Base-by-base conservation (phyloP, 2,329 filamentous ascomycete genomes). In the Aspergillus versicolor region DNA sequence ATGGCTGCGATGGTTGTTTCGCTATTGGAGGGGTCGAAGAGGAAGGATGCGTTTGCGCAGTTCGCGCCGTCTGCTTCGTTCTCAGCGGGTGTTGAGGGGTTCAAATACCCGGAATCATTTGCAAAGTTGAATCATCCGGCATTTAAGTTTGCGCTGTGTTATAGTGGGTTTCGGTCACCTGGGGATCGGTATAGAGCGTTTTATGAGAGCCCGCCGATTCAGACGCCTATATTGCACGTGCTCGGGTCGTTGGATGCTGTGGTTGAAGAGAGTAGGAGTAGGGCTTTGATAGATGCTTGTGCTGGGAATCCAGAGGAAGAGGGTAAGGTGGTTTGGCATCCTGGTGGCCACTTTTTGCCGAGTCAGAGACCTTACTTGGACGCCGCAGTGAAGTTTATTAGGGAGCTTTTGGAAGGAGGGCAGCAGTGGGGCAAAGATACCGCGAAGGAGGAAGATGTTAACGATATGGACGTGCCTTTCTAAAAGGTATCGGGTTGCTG, bases 301-400 rank as follows among this genome's bases (percentile, higher is more conserved):
- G 81, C 72, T 61, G 80, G 80, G 45, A 79, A 68, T 79, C 84
- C 62, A 69, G 65, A 83, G 63, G 74, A 70, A 44, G 78, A 81
- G 54, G 77, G 74, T 43, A 81, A 76, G 64, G 80, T 84, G 52
- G 79, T 88, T 52, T 85, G 88, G 65, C 91, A 96, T 74, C 92
- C 93, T 1, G 93, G 93, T 7, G 92, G 92, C 0, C 93, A 97
- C 73, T 92, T 96, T 68, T 84, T 97, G 67, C 93, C 93, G 0
- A 86, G 91, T 58, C 85, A 88, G 64, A 91, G 89, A 77, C 88
- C 92, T 64, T 94, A 89, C 83, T 85, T 88, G 19, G 87, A 88
- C 79, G 88, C 88, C 32, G 75, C 95, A 62, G 86, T 88, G 4
- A 85, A 82, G 0, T 96, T 92, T 69, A 85, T 94, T 47, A 80